A percentile compares a stretch with the other conserved stretches of the same genome.
Conservation (phyloP, 164 flowering plant species). For the Aristolochia californica region DNA sequence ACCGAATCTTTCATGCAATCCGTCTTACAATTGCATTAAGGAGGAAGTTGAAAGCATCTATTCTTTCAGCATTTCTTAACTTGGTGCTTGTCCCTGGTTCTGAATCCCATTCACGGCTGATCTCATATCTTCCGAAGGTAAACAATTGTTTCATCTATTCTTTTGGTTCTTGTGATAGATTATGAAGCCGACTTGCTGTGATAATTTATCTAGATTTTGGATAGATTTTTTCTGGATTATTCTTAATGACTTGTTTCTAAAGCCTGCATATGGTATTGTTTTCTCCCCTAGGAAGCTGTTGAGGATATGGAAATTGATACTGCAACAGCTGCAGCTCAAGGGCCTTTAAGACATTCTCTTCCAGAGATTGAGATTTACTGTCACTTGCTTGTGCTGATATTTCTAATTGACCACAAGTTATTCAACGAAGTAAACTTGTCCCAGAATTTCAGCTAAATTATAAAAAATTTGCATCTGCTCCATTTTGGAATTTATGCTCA, state of each 20-base stretch:
- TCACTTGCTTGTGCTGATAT: conserved; percentile 69
- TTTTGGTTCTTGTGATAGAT: background rate
- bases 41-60: conserved; percentile 48
- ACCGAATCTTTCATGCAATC: conserved; percentile 54
- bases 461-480: background rate
- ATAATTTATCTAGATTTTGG: background rate
- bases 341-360: conserved; percentile 44
- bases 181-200: background rate
- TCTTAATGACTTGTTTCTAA: background rate
- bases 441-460: no score
- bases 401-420: conserved; percentile 80
- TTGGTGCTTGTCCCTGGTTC: conserved; percentile 56
- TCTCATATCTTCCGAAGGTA: conserved; percentile 80
- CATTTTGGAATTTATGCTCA: background rate
- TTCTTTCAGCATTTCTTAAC: conserved; percentile 51
- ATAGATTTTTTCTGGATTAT: background rate
- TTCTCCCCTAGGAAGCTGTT: conserved; percentile 46
- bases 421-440: conserved; percentile 46
- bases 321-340: conserved; percentile 48
- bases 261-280: background rate
- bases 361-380: conserved; percentile 88
- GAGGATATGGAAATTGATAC: conserved; percentile 92
- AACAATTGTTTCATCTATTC: background rate
- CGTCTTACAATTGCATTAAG: conserved; percentile 63
- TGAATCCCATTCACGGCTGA: conserved; percentile 46